phyloP scores from a whole-genome alignment of 768 basidiomycete species.

The Gymnopilus junonius region DNA sequence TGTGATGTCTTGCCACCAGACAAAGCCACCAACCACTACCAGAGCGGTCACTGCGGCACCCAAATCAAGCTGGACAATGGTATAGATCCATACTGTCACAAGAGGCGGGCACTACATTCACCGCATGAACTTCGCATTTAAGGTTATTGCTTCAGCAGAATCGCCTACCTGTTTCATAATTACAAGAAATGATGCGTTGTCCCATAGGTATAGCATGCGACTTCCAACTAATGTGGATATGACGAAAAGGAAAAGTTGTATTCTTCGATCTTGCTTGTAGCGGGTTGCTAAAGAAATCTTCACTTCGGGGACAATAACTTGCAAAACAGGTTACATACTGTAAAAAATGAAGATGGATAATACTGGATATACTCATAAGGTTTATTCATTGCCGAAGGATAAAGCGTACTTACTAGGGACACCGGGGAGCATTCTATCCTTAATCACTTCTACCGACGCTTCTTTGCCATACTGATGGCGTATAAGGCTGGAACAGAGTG shows the following conservation, averaged over 20 bases:
- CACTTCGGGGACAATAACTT: not conserved
- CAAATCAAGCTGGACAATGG: conserved; percentile 71
- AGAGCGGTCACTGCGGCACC: conserved; percentile 64
- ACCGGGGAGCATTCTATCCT: conserved; percentile 63
- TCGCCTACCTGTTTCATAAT: conserved; percentile 73
- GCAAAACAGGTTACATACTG: conserved; percentile 46
- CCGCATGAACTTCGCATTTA: not conserved
- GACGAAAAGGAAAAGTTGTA: conserved; percentile 63
- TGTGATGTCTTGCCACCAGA: conserved; percentile 66
- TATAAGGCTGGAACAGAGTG: conserved; percentile 55
- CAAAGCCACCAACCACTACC: conserved; percentile 53
- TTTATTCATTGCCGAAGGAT: not conserved
- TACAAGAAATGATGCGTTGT: conserved; percentile 67
- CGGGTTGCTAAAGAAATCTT: conserved; percentile 53
- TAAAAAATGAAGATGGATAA: conserved; percentile 78
- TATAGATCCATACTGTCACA: conserved; percentile 80
- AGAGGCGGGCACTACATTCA: conserved; percentile 69
- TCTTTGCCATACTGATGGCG: conserved; percentile 78
- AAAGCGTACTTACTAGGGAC: conserved; percentile 68
- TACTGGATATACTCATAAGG: conserved; percentile 43
- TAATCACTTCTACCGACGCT: conserved; percentile 50
- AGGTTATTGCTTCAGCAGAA: not conserved
- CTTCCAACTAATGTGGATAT: conserved; percentile 61
- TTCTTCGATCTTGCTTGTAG: conserved; percentile 56
- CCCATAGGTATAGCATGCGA: conserved; percentile 73